Evolutionary conservation across 169 alveolate species (phyloP).

Genomic region (Cystoisospora suis): DNA sequence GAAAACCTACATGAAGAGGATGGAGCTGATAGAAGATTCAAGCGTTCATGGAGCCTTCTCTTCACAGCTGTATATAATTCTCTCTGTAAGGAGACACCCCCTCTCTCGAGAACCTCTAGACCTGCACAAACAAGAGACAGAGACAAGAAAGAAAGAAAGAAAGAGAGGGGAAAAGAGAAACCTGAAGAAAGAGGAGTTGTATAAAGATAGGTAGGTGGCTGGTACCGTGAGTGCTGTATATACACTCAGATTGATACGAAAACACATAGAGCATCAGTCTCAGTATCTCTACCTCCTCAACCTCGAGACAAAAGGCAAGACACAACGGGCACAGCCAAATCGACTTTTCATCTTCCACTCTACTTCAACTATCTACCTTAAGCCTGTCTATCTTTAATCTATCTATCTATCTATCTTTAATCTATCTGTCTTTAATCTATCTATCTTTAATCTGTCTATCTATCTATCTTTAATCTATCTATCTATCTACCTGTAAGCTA

Average conservation of each 20-base stretch:
- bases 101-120: neutral
- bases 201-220: neutral
- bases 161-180: neutral
- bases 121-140: neutral
- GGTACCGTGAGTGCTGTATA: neutral
- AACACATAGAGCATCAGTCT: neutral
- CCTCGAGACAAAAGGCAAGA: neutral
- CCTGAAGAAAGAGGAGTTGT: neutral
- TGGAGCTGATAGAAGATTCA: neutral
- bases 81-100: constrained; percentile 24
- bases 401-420: too few relatives aligned
- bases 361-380: neutral
- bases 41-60: neutral
- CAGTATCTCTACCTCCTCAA: neutral
- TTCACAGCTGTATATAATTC: neutral
- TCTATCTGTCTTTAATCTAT: too few relatives aligned
- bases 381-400: too few relatives aligned
- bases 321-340: neutral
- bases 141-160: neutral
- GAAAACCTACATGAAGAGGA: neutral
- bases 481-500: too few relatives aligned
- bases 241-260: neutral
- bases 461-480: too few relatives aligned
- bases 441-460: too few relatives aligned
- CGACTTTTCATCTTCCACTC: neutral